Percentiles rank a stretch among this genome's conserved stretches.
phyloP scores from a whole-genome alignment of 768 basidiomycete species.

The Trametes cubensis region DNA sequence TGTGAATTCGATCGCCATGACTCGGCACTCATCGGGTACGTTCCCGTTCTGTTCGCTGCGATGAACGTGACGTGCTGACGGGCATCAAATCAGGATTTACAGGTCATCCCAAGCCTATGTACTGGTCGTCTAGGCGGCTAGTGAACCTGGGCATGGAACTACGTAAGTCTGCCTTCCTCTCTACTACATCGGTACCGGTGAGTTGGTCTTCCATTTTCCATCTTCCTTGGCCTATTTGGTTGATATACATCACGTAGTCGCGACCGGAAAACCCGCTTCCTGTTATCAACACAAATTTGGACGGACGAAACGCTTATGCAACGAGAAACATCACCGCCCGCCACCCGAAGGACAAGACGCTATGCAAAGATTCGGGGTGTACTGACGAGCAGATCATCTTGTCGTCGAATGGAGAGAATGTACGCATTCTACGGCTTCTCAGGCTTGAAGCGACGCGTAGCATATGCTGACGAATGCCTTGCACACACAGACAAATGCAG shows the following conservation, averaged over 20 bases:
- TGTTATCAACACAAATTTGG: slow-evolving; percentile 19
- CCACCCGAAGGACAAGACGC: slow-evolving; percentile 42
- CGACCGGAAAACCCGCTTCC: slow-evolving; percentile 2
- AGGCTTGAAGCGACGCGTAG: not conserved
- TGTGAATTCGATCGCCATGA: not conserved
- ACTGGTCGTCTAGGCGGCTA: not conserved
- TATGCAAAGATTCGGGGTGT: slow-evolving; percentile 45
- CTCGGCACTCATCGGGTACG: slow-evolving; percentile 13
- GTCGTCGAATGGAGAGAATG: slow-evolving; percentile 44
- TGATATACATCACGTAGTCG: not conserved
- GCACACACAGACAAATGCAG: slow-evolving; percentile 40
- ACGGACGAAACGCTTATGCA: slow-evolving; percentile 39
- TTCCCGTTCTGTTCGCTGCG: too few species aligned
- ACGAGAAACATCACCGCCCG: slow-evolving; percentile 44
- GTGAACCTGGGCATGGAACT: not conserved
- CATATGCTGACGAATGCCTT: not conserved
- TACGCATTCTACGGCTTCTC: slow-evolving; percentile 9
- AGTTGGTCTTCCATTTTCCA: not conserved
- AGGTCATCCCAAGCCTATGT: slow-evolving; percentile 18
- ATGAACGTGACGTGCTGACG: too few species aligned
- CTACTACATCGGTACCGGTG: not conserved
- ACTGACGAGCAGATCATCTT: slow-evolving; percentile 49
- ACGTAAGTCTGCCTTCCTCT: not conserved
- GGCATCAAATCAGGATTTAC: slow-evolving; percentile 8
- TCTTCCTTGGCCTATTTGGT: too few species aligned